Percentiles rank a stretch among this genome's conserved stretches.
Conservation (phyloP, 495 filamentous ascomycete genomes). For the Penicillium paradoxum region DNA sequence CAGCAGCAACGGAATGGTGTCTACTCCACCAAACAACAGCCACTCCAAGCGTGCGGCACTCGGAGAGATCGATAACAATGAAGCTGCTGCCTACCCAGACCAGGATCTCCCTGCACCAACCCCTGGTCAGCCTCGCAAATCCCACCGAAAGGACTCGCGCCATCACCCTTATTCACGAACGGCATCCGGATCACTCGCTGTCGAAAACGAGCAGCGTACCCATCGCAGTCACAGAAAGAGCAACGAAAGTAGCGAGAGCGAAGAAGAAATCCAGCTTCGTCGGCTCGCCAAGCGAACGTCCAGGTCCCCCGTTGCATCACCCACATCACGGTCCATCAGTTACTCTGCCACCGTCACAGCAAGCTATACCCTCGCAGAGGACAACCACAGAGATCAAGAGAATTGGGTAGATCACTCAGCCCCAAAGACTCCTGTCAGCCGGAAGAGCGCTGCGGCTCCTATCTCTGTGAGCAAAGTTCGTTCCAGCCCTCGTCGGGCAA, state of each 20-base stretch:
- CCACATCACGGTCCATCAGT: slow-evolving; percentile 45
- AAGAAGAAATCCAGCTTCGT: slow-evolving; percentile 71
- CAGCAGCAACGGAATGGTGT: slow-evolving; percentile 55
- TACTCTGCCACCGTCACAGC: slow-evolving; percentile 45
- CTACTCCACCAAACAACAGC: slow-evolving; percentile 77
- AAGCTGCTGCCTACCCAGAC: slow-evolving; percentile 49
- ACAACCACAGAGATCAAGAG: slow-evolving; percentile 41
- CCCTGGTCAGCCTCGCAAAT: slow-evolving; percentile 92
- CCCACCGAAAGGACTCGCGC: slow-evolving; percentile 56
- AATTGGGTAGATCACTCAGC: slow-evolving; percentile 40
- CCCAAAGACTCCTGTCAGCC: slow-evolving; percentile 63
- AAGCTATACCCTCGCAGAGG: slow-evolving; percentile 41
- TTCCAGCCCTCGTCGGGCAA: slow-evolving; percentile 57
- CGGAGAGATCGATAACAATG: slow-evolving; percentile 83
- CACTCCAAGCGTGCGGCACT: slow-evolving; percentile 74
- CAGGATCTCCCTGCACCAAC: slow-evolving; percentile 91
- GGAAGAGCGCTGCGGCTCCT: slow-evolving; percentile 58
- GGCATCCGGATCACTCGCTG: slow-evolving; percentile 35
- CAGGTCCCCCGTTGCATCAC: slow-evolving; percentile 42
- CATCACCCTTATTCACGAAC: slow-evolving; percentile 52
- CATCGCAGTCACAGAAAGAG: slow-evolving; percentile 32
- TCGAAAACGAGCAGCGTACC: slow-evolving; percentile 39
- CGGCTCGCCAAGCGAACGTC: slow-evolving; percentile 61
- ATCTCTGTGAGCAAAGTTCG: slow-evolving; percentile 71
- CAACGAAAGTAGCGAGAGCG: slow-evolving; percentile 58